Evolutionary conservation across 148 eudicot species (phyloP), one percentile per base, ranked within the genome.

Genomic region (Arbutus unedo): DNA sequence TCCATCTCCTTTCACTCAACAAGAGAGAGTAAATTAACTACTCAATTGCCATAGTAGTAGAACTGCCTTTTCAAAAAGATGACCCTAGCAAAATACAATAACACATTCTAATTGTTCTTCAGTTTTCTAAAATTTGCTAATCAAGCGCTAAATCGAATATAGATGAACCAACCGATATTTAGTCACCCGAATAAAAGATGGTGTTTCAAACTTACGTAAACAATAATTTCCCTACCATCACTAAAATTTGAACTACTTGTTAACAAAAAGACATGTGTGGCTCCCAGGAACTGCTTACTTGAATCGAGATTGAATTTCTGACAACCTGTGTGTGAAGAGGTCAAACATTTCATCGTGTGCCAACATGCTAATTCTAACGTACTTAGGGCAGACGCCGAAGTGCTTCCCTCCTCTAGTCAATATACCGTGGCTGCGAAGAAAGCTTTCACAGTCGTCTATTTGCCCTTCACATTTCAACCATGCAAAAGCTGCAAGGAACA

Each of bases 381-480:
- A 93, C 55, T 88, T 82, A 51, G 86, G 83, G 84, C 92, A 85
- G 78, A 78, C 87, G 13, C 99, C 99, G 23, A 96, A 96, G 84
- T 94, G 92, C 77, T 86, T 89, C 53, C 99, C 99, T 25, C 98
- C 90, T 82, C 99, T 87, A 0, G 94, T 89, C 79, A 90, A 66
- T 41, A 96, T 87, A 85, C 90, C 90, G 84, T 94, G 93, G 67
- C 74, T 73, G 14, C 89, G 85, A 7, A 96, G 89, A 81, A 91
- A 93, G 84, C 85, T 68, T 84, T 92, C 97, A 6, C 99, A 96
- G 76, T 96, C 92, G 6, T 91, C 91, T 8, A 87, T 84, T 78
- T 85, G 83, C 47, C 87, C 90, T 83, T 92, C 94, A 48, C 99
- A 96, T 85, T 94, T 96, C 62, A 96, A 70, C 99, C 99, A 96